Evolutionary conservation across 305 asterid species (phyloP).

Genomic region (Fraxinus latifolia): DNA sequence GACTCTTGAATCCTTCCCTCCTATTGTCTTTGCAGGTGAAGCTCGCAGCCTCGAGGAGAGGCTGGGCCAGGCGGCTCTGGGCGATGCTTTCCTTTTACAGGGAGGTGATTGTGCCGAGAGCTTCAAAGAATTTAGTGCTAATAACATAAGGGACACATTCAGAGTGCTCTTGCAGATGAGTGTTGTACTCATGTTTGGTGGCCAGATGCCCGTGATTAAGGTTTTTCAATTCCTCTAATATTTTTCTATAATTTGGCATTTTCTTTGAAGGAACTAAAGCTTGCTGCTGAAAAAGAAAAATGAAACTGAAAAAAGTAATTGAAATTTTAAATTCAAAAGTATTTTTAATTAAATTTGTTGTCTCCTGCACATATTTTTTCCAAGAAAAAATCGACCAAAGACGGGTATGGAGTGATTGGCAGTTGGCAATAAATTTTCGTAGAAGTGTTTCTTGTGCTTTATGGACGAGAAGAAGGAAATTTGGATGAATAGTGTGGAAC

Average conservation of each 20-base stretch:
- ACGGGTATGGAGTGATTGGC: not conserved
- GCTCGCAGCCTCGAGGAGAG: constrained; percentile 60
- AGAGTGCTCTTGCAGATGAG: constrained; percentile 69
- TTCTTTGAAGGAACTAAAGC: not conserved
- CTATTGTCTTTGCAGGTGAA: constrained; percentile 69
- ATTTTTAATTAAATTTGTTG: not conserved
- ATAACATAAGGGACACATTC: constrained; percentile 61
- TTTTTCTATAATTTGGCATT: not conserved
- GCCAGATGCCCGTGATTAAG: constrained; percentile 64
- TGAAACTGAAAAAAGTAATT: not conserved
- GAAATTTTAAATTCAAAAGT: not conserved
- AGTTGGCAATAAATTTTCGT: not conserved
- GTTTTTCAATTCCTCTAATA: constrained; percentile 14
- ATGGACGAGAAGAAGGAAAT: not conserved
- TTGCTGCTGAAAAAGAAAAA: not conserved
- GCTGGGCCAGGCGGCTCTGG: constrained; percentile 58
- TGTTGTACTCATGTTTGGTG: constrained; percentile 69
- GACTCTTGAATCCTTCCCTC: constrained; percentile 54
- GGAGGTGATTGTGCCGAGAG: constrained; percentile 78
- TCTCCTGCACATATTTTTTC: not conserved
- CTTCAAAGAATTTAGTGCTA: constrained; percentile 61
- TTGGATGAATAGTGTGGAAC: not conserved
- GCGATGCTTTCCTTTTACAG: constrained; percentile 54
- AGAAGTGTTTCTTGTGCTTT: not conserved
- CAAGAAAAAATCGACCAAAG: not conserved